Base-by-base conservation (phyloP, 176 grass and related monocot species). In the Juncus effusus region DNA sequence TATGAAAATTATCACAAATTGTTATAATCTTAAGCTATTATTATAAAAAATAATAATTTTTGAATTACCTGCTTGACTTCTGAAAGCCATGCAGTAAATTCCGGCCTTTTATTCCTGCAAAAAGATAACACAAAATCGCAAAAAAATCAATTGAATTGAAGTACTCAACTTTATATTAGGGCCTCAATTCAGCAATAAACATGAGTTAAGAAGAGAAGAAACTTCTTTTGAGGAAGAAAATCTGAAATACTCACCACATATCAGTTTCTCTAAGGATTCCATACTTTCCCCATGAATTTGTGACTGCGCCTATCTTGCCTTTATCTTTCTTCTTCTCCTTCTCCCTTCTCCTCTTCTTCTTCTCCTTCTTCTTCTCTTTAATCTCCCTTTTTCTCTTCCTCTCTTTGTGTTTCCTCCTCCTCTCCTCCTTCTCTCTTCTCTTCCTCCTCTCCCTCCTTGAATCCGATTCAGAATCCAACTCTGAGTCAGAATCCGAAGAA, bases 221-320 rank as follows among this genome's bases (percentile, higher is more conserved):
- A 36, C 10, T 53, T 58, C 1, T 6, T 15, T 42, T 49, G 10
- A 41, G 36, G 12, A 68, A 2, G 44, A 54, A 38, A 45, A 51
- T 51, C 2, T 37, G 16, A 50, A 3, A 36, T 37, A 74, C 83
- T 93, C 54, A 99, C 95, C 95, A 99, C 95, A 99, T 93, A 61
- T 99, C 89, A 0, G 78, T 65, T 76, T 99, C 95, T 38, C 76
- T 81, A 61, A 99, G 84, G 62, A 99, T 90, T n/a, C 95, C 95
- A 78, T 93, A 94, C 69, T 94, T 90, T 5, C 95, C 94, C 95
- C 95, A 99, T 10, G 65, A 90, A 56, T 99, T 87, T 11, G 95
- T 99, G 37, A 99, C 89, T 0, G 95, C 89, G 4, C 83, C 63
- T 28, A 77, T 93, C 69, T 93, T 99, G 36, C 78, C 80, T 51